Conservation (phyloP, 2,329 filamentous ascomycete genomes). For the Neopestalotiopsis clavispora region DNA sequence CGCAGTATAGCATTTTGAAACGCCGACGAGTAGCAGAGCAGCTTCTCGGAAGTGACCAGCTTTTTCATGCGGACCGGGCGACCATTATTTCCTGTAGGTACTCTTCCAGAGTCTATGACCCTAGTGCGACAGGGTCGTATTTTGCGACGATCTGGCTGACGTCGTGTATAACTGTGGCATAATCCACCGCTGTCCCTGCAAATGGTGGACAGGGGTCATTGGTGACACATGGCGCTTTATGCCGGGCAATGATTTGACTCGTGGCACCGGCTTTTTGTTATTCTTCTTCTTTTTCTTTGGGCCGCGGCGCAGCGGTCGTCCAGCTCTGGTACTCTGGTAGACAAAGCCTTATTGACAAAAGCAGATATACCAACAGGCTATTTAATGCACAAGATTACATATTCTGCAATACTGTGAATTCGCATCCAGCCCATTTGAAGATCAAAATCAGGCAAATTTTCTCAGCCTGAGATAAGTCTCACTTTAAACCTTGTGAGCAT, state of each 20-base stretch:
- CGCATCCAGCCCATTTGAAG: not conserved
- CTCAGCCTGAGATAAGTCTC: slow-evolving; percentile 6
- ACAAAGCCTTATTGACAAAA: not conserved
- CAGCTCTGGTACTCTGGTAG: not conserved
- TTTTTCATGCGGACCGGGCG: not conserved
- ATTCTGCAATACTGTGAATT: not conserved
- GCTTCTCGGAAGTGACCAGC: not conserved
- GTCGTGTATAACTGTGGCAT: slow-evolving; percentile 11
- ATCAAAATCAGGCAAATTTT: not conserved
- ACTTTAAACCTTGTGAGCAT: not conserved
- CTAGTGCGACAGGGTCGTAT: slow-evolving; percentile 5
- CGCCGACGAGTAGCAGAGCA: not conserved
- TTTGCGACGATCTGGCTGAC: slow-evolving; percentile 12
- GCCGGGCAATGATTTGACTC: slow-evolving; percentile 6
- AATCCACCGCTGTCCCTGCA: slow-evolving; percentile 6
- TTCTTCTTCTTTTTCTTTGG: not conserved
- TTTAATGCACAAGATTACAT: too few relatives aligned
- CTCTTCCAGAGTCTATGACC: not conserved
- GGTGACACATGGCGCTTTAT: slow-evolving; percentile 8
- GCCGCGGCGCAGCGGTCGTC: not conserved
- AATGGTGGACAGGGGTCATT: not conserved
- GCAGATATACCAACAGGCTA: not conserved
- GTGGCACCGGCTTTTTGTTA: not conserved
- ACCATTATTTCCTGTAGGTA: not conserved
- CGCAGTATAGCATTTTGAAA: not conserved